These are phyloP conservation scores for Puccinellia tenuiflora DNA, from an alignment of 176 grass and related monocot genomes.

Conservation along the genomic window DNA sequence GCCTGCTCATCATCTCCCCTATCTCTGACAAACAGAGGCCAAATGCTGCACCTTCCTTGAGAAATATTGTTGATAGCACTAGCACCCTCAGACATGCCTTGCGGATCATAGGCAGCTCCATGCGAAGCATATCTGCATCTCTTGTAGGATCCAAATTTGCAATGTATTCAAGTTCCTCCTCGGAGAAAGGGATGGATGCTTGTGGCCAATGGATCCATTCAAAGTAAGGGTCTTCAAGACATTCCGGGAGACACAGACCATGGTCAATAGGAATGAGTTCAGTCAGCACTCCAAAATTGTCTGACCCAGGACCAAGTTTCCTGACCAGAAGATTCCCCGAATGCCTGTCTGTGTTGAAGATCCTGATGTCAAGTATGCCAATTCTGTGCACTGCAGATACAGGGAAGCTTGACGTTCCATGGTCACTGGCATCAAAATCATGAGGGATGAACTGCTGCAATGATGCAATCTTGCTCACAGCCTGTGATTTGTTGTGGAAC, in stretches of 20 bases:
- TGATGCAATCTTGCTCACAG: conserved; percentile 88
- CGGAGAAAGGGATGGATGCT: conserved; percentile 75
- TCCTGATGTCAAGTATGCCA: conserved; percentile 89
- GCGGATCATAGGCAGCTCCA: conserved; percentile 70
- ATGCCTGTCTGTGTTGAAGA: conserved; percentile 96
- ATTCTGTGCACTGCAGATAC: conserved; percentile 88
- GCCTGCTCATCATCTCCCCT: conserved; percentile 97
- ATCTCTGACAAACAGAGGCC: conserved; percentile 80
- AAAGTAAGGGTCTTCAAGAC: conserved; percentile 94
- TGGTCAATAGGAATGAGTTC: conserved; percentile 94
- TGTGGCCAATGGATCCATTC: conserved; percentile 99
- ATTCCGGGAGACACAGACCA: conserved; percentile 83
- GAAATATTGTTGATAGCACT: conserved; percentile 75
- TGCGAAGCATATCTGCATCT: conserved; percentile 73
- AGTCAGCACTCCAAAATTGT: conserved; percentile 61
- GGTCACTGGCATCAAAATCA: conserved; percentile 95
- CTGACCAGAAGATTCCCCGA: conserved; percentile 83
- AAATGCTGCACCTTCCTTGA: conserved; percentile 70
- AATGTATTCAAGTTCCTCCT: conserved; percentile 85
- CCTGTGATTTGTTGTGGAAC: conserved; percentile 34
- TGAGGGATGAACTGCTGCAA: conserved; percentile 85
- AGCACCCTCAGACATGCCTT: conserved; percentile 81
- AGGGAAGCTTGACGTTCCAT: conserved; percentile 89
- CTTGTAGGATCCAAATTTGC: conserved; percentile 53
- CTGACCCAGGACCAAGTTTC: conserved; percentile 44